Evolutionary conservation across 306 rosid genomes (phyloP).

Genomic region (Glycyrrhiza uralensis): DNA sequence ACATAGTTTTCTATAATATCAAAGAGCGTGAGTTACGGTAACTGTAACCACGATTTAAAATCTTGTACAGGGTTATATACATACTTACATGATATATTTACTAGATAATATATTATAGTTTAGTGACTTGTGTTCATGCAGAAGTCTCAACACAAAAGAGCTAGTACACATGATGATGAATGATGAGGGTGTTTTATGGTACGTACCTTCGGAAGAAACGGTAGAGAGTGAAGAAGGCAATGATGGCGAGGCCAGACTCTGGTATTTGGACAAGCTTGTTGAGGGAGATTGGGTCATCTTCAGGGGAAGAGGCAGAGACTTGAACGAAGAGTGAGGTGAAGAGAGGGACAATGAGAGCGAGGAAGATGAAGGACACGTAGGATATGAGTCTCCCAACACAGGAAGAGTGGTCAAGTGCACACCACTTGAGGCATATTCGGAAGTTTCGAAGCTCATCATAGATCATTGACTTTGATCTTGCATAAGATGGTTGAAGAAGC

Average conservation of each 20-base stretch:
- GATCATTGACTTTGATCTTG: conserved; percentile 47
- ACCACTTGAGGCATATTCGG: conserved; percentile 71
- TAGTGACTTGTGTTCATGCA: neutral
- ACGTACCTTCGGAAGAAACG: conserved; percentile 67
- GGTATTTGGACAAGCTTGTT: conserved; percentile 84
- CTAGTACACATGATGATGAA: neutral
- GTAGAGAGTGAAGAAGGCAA: conserved; percentile 61
- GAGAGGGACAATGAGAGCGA: conserved; percentile 57
- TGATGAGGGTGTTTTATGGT: neutral
- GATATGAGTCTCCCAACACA: conserved; percentile 53
- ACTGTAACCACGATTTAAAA: neutral
- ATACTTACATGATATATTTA: neutral
- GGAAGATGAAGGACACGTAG: conserved; percentile 45
- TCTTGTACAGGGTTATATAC: no score
- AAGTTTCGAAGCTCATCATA: conserved; percentile 62
- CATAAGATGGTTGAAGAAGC: conserved; percentile 56
- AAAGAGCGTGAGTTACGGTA: no score
- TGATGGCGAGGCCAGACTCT: conserved; percentile 58
- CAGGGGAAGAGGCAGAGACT: conserved; percentile 34
- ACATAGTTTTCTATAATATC: no score
- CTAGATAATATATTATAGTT: neutral
- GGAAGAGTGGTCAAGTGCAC: conserved; percentile 82
- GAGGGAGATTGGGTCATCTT: conserved; percentile 54
- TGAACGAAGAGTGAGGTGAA: conserved; percentile 35
- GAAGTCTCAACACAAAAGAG: neutral